Evolutionary conservation across 2,329 filamentous ascomycete species (phyloP).

Genomic region (Alternaria gansuensis): DNA sequence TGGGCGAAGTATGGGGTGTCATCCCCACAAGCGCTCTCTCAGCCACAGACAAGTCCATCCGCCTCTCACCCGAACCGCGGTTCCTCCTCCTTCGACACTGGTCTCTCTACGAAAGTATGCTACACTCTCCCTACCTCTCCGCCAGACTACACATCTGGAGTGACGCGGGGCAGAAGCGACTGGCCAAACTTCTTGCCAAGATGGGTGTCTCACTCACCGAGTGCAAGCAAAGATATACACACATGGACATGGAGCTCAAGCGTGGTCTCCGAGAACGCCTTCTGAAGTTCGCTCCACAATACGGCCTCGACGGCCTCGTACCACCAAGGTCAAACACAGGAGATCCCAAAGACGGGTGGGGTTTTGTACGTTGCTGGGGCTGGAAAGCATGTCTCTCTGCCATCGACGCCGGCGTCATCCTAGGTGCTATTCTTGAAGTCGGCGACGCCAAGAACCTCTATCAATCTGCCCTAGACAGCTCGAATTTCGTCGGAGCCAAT

Average conservation of each 20-base stretch:
- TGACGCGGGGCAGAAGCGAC: conserved; percentile 82
- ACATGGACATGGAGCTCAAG: conserved; percentile 99
- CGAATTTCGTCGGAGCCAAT: conserved; percentile 42
- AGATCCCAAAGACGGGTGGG: conserved; percentile 89
- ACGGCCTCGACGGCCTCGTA: conserved; percentile 92
- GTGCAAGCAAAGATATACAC: conserved; percentile 93
- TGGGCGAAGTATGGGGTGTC: conserved; percentile 75
- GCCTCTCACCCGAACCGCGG: conserved; percentile 89
- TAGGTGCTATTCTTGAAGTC: conserved; percentile 92
- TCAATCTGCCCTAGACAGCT: conserved; percentile 44
- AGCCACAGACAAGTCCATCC: conserved; percentile 90
- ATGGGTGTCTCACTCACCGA: conserved; percentile 96
- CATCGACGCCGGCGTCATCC: conserved; percentile 90
- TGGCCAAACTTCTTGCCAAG: conserved; percentile 95
- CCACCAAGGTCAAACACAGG: conserved; percentile 71
- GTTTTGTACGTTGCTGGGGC: conserved; percentile 96
- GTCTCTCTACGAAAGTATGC: conserved; percentile 98
- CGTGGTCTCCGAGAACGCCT: conserved; percentile 84
- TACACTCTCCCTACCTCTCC: conserved; percentile 94
- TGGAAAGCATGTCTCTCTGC: conserved; percentile 95
- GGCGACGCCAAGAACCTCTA: conserved; percentile 65
- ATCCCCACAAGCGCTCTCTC: conserved; percentile 89
- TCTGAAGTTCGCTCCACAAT: conserved; percentile 89
- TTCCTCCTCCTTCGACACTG: conserved; percentile 94
- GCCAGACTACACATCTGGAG: conserved; percentile 94